phyloP scores from a whole-genome alignment of 805 yeast genomes.

The Wickerhamomyces chaumierensis region DNA sequence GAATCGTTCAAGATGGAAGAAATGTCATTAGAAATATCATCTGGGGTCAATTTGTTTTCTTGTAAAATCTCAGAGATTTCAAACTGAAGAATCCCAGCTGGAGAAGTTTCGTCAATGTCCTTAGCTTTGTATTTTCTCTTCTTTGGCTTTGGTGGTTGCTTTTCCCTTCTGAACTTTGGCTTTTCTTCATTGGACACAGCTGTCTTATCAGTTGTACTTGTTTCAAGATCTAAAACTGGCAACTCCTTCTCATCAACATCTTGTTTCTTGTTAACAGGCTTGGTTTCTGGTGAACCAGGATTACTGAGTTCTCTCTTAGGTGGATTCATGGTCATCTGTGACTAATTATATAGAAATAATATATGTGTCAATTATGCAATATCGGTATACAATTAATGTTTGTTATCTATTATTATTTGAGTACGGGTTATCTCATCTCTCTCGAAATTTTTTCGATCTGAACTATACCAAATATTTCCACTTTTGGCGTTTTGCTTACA shows the following conservation, averaged over 20 bases:
- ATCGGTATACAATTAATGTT: too few relatives aligned
- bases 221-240: background rate
- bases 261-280: background rate
- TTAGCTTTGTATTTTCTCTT: conserved; percentile 48
- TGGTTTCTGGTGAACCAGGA: background rate
- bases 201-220: background rate
- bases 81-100: conserved; percentile 64
- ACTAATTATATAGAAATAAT: too few relatives aligned
- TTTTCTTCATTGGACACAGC: background rate
- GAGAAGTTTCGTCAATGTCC: conserved; percentile 64
- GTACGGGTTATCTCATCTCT: background rate
- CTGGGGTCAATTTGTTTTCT: conserved; percentile 28
- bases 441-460: background rate
- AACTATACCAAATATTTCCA: background rate
- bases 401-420: too few relatives aligned
- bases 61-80: conserved; percentile 56
- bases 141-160: conserved; percentile 7
- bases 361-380: too few relatives aligned
- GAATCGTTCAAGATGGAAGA: conserved; percentile 49
- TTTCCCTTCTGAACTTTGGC: background rate
- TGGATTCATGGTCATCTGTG: background rate
- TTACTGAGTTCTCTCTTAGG: background rate
- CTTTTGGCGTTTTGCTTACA: background rate
- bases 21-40: conserved; percentile 55
- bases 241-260: background rate